phyloP scores from a whole-genome alignment of 1,284 basidiomycete species.

The Cryptococcus sp. region DNA sequence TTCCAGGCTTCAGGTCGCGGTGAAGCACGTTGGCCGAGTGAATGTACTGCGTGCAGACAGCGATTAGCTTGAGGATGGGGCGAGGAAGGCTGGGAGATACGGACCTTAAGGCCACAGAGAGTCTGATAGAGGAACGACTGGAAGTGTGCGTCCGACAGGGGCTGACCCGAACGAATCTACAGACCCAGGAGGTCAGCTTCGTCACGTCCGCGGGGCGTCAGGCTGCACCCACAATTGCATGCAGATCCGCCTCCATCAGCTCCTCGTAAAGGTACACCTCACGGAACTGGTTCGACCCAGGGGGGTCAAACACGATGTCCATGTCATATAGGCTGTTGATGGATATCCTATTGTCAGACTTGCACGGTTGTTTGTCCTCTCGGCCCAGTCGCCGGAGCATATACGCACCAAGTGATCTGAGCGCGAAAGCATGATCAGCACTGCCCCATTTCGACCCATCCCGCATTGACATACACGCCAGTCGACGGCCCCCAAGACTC shows the following conservation, averaged over 20 bases:
- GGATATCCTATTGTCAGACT: too few species aligned
- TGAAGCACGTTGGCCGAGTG: constrained; percentile 98
- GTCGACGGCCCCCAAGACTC: constrained; percentile 15
- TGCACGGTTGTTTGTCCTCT: neutral
- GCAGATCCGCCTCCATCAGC: constrained; percentile 98
- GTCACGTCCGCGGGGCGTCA: neutral
- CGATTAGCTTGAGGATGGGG: neutral
- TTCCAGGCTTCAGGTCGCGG: constrained; percentile 92
- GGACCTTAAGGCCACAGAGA: constrained; percentile 80
- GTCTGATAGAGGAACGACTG: constrained; percentile 99
- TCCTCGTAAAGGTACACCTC: constrained; percentile 97
- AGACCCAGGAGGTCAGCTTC: neutral
- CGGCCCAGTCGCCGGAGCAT: neutral
- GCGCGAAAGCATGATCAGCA: neutral
- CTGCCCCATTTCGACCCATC: neutral
- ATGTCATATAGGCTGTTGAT: constrained; percentile 77
- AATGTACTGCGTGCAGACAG: constrained; percentile 66
- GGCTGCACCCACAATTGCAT: constrained; percentile 74
- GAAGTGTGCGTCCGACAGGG: constrained; percentile 97
- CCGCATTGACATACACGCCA: constrained; percentile 63
- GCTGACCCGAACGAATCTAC: constrained; percentile 94
- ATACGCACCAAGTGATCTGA: constrained; percentile 46
- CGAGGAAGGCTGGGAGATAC: neutral
- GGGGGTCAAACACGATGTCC: constrained; percentile 85
- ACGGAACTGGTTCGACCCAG: constrained; percentile 77